Evolutionary conservation across 768 basidiomycete genomes (phyloP), one percentile per base, ranked within the genome.

Genomic region (Grammothele lineata): DNA sequence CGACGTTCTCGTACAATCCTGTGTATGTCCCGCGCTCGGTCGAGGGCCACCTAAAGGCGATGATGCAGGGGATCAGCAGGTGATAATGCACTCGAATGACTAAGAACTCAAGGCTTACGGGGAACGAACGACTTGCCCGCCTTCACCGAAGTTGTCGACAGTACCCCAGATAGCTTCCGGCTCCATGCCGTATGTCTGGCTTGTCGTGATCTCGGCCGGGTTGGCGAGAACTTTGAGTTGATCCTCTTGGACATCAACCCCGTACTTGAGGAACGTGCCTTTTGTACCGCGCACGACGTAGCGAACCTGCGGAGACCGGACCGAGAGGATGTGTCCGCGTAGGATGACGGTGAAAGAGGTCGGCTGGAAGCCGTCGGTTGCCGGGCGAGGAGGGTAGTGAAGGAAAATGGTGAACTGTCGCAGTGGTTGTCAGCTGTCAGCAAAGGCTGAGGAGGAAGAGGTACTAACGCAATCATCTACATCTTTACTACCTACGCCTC

Each of bases 161-260:
- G 68, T 72, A 10, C 83, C 87, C 72, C 78, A 81, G 47, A 83
- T 69, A 32, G 70, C 69, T 59, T 81, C 74, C 2, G 83, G 79
- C 62, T 87, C 86, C 47, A 65, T 65, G 10, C 85, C 88, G 54
- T 77, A 85, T 22, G 62, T 60, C 4, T 65, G 50, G 37, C 69
- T 68, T 51, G 75, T 60, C 33, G 79, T 44, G 37, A 61, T 78
- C 10, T 64, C 69, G 14, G 57, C 62, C 21, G 79, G 77, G 4
- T 68, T 63, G 8, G 74, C 58, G 40, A 82, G 77, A 10, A 62
- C 71, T 58, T 81, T 82, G 40, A 91, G 75, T 53, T 87, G 83
- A 42, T 81, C 80, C 66, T 92, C 91, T 60, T 93, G 90, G 3
- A 80, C 67, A 62, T 92, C 90, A 18, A 88, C 62, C 5, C 89